Base-by-base conservation (phyloP, 805 yeast genomes). In the Metschnikowia bowlesiae region DNA sequence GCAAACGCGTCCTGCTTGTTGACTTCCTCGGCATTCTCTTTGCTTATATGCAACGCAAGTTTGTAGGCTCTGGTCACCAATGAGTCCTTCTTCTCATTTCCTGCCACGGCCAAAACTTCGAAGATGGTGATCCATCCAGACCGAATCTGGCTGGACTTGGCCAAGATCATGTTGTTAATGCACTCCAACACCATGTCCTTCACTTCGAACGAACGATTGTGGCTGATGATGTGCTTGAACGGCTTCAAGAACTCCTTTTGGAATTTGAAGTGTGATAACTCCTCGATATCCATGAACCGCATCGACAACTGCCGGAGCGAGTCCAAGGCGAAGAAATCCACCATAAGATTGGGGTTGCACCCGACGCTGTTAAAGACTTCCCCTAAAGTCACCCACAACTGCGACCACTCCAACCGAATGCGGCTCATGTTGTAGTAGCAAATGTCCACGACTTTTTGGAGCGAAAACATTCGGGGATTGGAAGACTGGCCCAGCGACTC, bases 381-480 rank as follows among this genome's bases (percentile, higher is more conserved):
- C 13, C 96, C 96, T 87, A 94, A 87, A 8, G 88, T 86, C 13
- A 87, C 81, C 99, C 99, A 94, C 52, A 94, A 75, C 48, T 89
- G 92, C 6, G 96, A 82, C 97, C 99, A 94, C 69, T 95, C 97
- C 53, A 94, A 84, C 66, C 96, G 82, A 60, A 94, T 91, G 73
- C 99, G 87, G 46, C 83, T 83, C 97, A 94, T 94, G 66, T 95
- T 95, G 73, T 95, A 94, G 68, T 94, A 92, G 69, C 97, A 92
- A 39, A 94, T 96, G 68, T 95, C 99, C 47, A 94, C 96, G 77
- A 94, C 87, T 64, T 94, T 94, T 63, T 90, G 98, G 55, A 94
- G 71, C 0, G 98, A 88, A 64, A 89, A 95, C 69, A 89, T 85
- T 65, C 99, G 78, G 36, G 98, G 99, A 53, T 88, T 83, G 6